phyloP scores from a whole-genome alignment of 768 basidiomycete species.

The Pleurotus cornucopiae region DNA sequence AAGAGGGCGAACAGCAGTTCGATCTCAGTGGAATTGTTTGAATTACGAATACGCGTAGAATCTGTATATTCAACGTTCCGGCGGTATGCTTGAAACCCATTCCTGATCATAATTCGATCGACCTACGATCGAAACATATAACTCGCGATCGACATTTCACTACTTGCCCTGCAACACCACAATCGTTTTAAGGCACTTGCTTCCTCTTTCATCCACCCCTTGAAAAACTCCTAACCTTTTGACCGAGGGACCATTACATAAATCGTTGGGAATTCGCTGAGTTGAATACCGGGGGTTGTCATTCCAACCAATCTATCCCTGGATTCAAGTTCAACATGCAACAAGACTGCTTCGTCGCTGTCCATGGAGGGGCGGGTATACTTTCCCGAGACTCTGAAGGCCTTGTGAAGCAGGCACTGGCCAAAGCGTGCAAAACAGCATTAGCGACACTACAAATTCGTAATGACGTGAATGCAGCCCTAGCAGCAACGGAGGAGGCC shows the following conservation, averaged over 20 bases:
- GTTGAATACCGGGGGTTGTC: background rate
- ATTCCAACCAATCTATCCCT: conserved; percentile 3
- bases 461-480: conserved; percentile 19
- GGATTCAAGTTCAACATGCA: background rate
- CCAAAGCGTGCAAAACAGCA: conserved; percentile 49
- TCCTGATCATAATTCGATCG: background rate
- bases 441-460: conserved; percentile 22
- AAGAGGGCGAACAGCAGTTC: conserved; percentile 50
- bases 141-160: background rate
- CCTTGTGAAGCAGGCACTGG: conserved; percentile 50
- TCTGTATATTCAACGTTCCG: background rate
- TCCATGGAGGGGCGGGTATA: conserved; percentile 79
- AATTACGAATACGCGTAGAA: conserved; percentile 6
- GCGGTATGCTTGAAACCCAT: background rate
- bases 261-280: background rate
- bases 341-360: conserved; percentile 41
- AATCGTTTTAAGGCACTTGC: conserved; percentile 5
- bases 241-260: background rate
- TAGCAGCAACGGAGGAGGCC: conserved; percentile 48
- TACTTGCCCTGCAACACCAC: conserved; percentile 1
- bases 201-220: background rate
- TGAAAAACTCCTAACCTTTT: conserved; percentile 5
- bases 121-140: background rate
- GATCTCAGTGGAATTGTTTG: conserved; percentile 60
- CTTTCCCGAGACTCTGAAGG: conserved; percentile 47